These are phyloP conservation scores for Alternaria sp. DNA, from an alignment of 2,329 filamentous ascomycete species.

Conservation along the genomic window DNA sequence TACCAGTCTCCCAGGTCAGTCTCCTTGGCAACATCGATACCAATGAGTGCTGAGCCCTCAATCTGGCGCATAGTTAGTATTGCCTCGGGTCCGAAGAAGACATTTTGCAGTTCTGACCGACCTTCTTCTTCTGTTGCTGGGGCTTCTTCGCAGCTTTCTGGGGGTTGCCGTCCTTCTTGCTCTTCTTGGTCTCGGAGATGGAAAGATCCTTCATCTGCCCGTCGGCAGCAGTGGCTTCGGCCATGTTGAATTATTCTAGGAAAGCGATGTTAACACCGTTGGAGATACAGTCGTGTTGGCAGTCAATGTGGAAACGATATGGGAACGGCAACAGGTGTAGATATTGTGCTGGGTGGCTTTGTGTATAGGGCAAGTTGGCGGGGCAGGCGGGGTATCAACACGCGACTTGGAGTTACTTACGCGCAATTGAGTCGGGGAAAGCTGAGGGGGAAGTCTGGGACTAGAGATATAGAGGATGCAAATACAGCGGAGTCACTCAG, in stretches of 20 bases:
- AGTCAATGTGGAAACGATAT: background rate
- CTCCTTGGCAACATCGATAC: slow-evolving; percentile 85
- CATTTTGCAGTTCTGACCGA: slow-evolving; percentile 19
- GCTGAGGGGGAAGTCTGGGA: background rate
- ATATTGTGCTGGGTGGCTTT: background rate
- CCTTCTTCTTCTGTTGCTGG: slow-evolving; percentile 59
- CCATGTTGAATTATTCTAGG: slow-evolving; percentile 34
- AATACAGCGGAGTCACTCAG: slow-evolving; percentile 16
- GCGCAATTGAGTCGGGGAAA: slow-evolving; percentile 5
- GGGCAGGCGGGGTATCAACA: slow-evolving; percentile 43
- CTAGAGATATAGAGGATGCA: background rate
- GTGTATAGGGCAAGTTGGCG: slow-evolving; percentile 26
- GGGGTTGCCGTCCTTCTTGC: slow-evolving; percentile 47
- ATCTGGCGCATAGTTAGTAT: slow-evolving; percentile 50
- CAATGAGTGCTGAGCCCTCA: slow-evolving; percentile 74
- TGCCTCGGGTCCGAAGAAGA: background rate
- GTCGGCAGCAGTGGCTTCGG: slow-evolving; percentile 45
- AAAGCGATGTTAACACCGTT: slow-evolving; percentile 14
- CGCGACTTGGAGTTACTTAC: slow-evolving; percentile 8
- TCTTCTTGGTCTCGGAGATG: slow-evolving; percentile 51
- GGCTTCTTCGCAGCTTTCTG: slow-evolving; percentile 53
- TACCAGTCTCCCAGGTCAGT: slow-evolving; percentile 96
- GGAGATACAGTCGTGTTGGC: background rate
- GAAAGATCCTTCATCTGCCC: slow-evolving; percentile 58
- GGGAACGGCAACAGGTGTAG: background rate